Evolutionary conservation across 2,329 filamentous ascomycete genomes (phyloP).

Genomic region (Coniosporium uncinatum): DNA sequence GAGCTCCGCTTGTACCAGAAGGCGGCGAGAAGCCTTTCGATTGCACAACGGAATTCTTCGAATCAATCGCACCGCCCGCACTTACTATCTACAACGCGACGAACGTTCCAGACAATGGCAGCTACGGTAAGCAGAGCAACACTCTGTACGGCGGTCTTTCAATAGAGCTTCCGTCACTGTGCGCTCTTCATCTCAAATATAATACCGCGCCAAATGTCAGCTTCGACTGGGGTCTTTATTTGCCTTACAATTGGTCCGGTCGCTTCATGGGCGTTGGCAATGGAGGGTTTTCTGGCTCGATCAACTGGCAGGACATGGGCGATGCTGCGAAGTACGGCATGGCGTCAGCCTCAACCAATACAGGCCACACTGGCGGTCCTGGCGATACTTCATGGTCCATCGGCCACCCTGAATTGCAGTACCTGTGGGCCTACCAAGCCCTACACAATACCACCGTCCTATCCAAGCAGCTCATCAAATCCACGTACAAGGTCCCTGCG

Average conservation of each 20-base stretch:
- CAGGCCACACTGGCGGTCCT: constrained; percentile 21
- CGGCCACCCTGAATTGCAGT: constrained; percentile 20
- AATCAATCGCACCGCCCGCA: too few relatives aligned
- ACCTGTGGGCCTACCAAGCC: constrained; percentile 22
- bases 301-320: constrained; percentile 21
- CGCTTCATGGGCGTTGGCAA: constrained; percentile 23
- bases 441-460: constrained; percentile 6
- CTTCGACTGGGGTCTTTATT: neutral
- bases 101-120: too few relatives aligned
- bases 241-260: constrained; percentile 7
- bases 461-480: constrained; percentile 21
- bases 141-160: too few relatives aligned
- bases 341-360: constrained; percentile 23
- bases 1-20: too few relatives aligned
- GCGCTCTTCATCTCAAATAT: neutral
- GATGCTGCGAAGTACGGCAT: constrained; percentile 22
- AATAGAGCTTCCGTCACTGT: neutral
- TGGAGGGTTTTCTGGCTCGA: constrained; percentile 23
- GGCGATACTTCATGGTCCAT: constrained; percentile 19
- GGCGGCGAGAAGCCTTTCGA: too few relatives aligned
- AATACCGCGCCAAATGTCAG: neutral
- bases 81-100: too few relatives aligned
- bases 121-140: too few relatives aligned
- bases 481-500: constrained; percentile 29
- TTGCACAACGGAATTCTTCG: too few relatives aligned